Evolutionary conservation across 108 stramenopile genomes (phyloP).

Genomic region (Tribonema minus): DNA sequence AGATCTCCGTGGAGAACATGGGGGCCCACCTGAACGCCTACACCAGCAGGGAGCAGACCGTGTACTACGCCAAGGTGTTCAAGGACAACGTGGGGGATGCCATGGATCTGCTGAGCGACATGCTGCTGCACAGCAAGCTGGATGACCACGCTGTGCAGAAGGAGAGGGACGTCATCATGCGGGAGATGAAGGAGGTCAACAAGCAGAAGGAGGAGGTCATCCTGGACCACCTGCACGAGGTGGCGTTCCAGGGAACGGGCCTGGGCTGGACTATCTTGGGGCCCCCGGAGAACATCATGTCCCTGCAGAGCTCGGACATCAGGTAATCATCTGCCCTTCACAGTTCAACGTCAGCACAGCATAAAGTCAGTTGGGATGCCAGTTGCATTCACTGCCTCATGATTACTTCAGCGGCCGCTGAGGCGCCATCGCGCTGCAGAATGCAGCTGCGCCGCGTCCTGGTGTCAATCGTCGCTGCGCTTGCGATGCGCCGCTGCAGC

Average conservation of each 20-base stretch:
- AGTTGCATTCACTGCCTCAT: not conserved
- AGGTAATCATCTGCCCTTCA: not conserved
- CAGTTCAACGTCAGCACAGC: no score
- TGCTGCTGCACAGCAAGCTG: slow-evolving; percentile 76
- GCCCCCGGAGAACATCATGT: slow-evolving; percentile 78
- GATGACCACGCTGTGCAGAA: slow-evolving; percentile 79
- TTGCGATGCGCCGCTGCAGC: no score
- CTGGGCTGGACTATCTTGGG: slow-evolving; percentile 96
- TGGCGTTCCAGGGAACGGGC: slow-evolving; percentile 86
- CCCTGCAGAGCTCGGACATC: not conserved
- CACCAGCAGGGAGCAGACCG: slow-evolving; percentile 92
- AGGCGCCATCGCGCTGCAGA: not conserved
- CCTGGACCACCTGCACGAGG: slow-evolving; percentile 95
- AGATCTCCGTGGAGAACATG: slow-evolving; percentile 99
- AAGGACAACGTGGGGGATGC: slow-evolving; percentile 84
- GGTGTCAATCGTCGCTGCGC: not conserved
- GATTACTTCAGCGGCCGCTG: not conserved
- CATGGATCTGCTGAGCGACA: slow-evolving; percentile 93
- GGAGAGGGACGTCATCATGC: slow-evolving; percentile 94
- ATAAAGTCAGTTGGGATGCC: no score
- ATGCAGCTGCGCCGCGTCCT: not conserved
- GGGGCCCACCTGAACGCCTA: slow-evolving; percentile 98
- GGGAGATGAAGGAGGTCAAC: slow-evolving; percentile 99
- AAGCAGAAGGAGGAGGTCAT: slow-evolving; percentile 96
- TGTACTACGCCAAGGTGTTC: slow-evolving; percentile 98